phyloP scores from a whole-genome alignment of 371 early-diverging fungal species.

The Mortierella sp. region DNA sequence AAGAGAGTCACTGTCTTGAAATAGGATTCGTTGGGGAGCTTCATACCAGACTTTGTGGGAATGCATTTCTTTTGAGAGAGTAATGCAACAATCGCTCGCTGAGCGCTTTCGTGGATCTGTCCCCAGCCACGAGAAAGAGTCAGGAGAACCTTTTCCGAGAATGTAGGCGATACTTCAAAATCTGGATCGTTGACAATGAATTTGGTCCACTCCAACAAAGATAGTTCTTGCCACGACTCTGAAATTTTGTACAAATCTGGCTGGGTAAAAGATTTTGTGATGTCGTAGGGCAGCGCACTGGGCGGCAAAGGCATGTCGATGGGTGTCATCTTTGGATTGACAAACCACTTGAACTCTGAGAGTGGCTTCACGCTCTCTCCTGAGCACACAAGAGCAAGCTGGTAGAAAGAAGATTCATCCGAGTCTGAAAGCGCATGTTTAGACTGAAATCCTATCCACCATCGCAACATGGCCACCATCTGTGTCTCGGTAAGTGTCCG shows the following conservation, averaged over 20 bases:
- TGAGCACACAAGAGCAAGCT: slow-evolving; percentile 53
- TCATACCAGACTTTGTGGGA: slow-evolving; percentile 79
- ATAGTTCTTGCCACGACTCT: slow-evolving; percentile 68
- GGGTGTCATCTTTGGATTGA: slow-evolving; percentile 71
- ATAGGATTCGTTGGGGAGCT: slow-evolving; percentile 77
- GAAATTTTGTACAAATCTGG: slow-evolving; percentile 70
- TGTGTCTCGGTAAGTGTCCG: slow-evolving; percentile 66
- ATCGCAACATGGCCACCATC: slow-evolving; percentile 76
- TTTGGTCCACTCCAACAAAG: slow-evolving; percentile 70
- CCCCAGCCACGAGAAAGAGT: slow-evolving; percentile 65
- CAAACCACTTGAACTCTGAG: slow-evolving; percentile 58
- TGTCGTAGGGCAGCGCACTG: slow-evolving; percentile 67
- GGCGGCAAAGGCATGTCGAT: slow-evolving; percentile 71
- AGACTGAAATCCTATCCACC: slow-evolving; percentile 72
- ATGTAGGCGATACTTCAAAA: slow-evolving; percentile 63
- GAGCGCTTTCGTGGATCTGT: slow-evolving; percentile 54
- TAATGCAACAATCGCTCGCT: slow-evolving; percentile 59
- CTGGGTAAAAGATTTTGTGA: slow-evolving; percentile 69
- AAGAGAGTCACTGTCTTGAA: slow-evolving; percentile 85
- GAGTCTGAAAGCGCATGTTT: slow-evolving; percentile 22
- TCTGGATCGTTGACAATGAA: slow-evolving; percentile 61
- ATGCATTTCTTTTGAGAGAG: slow-evolving; percentile 70
- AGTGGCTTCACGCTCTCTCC: slow-evolving; percentile 59
- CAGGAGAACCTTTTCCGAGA: slow-evolving; percentile 73
- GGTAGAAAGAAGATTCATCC: slow-evolving; percentile 38